These are phyloP conservation scores for Verticillium nubilum DNA, from an alignment of 2,329 filamentous ascomycete species.

Conservation along the genomic window DNA sequence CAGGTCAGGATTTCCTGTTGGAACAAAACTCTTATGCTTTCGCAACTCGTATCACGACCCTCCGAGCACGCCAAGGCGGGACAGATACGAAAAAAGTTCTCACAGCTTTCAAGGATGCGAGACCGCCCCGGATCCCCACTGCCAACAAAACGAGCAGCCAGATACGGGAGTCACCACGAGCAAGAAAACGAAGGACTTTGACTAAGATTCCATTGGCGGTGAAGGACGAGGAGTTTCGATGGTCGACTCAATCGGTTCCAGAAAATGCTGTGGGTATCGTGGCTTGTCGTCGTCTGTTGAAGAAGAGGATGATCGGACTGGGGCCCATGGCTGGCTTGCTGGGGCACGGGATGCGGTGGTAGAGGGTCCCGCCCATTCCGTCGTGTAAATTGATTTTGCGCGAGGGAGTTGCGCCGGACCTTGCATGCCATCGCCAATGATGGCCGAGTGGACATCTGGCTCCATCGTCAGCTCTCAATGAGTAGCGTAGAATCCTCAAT, in stretches of 20 bases:
- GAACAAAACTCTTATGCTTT: not conserved
- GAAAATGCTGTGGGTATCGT: not conserved
- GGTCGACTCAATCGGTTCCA: not conserved
- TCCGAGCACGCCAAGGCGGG: not conserved
- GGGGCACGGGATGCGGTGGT: not conserved
- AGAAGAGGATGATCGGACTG: not conserved
- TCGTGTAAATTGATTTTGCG: not conserved
- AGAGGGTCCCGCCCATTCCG: not conserved
- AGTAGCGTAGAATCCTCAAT: not conserved
- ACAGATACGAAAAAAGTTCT: not conserved
- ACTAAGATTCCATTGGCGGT: not conserved
- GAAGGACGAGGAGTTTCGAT: not conserved
- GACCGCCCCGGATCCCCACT: not conserved
- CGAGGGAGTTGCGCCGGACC: not conserved
- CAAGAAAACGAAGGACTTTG: not conserved
- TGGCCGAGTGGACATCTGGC: not conserved
- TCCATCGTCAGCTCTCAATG: not conserved
- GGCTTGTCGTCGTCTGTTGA: not conserved
- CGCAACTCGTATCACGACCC: not conserved
- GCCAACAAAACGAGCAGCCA: not conserved
- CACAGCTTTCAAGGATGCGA: not conserved
- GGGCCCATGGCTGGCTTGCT: not conserved
- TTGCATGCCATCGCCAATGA: not conserved
- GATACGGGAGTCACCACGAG: not conserved
- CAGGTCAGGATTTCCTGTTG: not conserved